Evolutionary conservation across 257 asterid species (phyloP), one percentile per base, ranked within the genome.

Genomic region (Solanum medicagineum): DNA sequence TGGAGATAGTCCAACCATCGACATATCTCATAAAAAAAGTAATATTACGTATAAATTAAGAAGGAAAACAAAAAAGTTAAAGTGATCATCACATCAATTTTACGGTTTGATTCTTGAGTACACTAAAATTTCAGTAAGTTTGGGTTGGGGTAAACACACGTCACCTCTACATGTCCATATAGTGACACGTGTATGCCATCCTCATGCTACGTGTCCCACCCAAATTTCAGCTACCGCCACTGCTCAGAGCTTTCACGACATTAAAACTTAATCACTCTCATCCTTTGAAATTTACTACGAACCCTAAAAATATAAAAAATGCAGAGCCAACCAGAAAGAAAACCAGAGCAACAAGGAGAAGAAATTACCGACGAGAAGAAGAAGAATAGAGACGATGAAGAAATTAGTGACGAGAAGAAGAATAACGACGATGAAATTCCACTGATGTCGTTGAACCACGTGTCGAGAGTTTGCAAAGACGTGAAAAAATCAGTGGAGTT

Each of bases 371-470:
- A 60, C 13, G 49, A 70, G 51, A 59, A 20, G 26, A 83, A 11
- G 51, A 47, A 29, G 32, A 29, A 2, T 29, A 29, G 3, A 29
- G 32, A 29, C 32, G 3, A 29, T 29, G 32, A 29, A 79, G 69
- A 55, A 13, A 49, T 80, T 9, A 62, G 29, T 15, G 85, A 60
- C 7, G 49, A 68, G 24, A 13, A 26, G 66, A 42, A n/a, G 9
- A 55, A 62, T 22, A 3, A 19, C 4, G 55, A 83, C 14, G n/a
- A 70, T 1, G 70, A 79, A 53, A 45, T 81, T 80, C 97, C 97
- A 47, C 55, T 91, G 29, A 89, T 93, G 97, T 92, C 97, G 15
- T 84, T 94, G 80, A 94, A 93, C 88, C 97, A 94, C 54, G 92
- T 94, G 7, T 92, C 97, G 2, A 90, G 97, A 83, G 89, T 92